Percentiles rank a stretch among this genome's conserved stretches.
These are phyloP conservation scores for Akanthomyces uredinophilus DNA, from an alignment of 2,329 filamentous ascomycete species.

Conservation along the genomic window DNA sequence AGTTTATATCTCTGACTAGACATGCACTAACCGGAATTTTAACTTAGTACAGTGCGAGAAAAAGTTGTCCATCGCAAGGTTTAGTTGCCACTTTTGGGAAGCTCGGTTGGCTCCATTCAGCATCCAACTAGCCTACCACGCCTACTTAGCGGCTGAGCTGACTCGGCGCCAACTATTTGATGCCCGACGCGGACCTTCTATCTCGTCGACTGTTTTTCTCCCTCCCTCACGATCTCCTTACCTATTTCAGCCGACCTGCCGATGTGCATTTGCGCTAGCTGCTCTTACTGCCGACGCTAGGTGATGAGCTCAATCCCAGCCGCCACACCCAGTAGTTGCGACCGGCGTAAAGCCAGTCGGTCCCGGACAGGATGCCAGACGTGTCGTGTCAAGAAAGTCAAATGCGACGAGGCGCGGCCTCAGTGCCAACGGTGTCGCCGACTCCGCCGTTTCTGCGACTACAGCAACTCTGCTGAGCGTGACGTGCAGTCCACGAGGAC, in stretches of 20 bases:
- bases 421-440: constrained; percentile 24
- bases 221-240: background rate
- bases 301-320: background rate
- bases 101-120: too few species aligned
- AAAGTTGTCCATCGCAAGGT: too few species aligned
- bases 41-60: too few species aligned
- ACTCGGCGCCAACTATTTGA: background rate
- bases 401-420: constrained; percentile 27
- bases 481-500: constrained; percentile 9
- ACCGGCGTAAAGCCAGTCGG: background rate
- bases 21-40: too few species aligned
- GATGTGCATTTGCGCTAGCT: background rate
- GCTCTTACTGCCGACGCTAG: background rate
- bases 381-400: constrained; percentile 28
- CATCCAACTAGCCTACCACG: too few species aligned
- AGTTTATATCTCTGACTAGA: too few species aligned
- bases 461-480: constrained; percentile 19
- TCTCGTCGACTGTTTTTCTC: too few species aligned
- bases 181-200: background rate
- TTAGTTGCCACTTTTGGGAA: too few species aligned
- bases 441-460: constrained; percentile 25
- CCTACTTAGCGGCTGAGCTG: background rate
- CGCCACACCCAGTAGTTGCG: background rate
- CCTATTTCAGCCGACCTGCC: background rate
- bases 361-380: constrained; percentile 24